A percentile compares a stretch with the other conserved stretches of the same genome.
Conservation (phyloP, 1,284 basidiomycete species). For the Sutorius eximius region DNA sequence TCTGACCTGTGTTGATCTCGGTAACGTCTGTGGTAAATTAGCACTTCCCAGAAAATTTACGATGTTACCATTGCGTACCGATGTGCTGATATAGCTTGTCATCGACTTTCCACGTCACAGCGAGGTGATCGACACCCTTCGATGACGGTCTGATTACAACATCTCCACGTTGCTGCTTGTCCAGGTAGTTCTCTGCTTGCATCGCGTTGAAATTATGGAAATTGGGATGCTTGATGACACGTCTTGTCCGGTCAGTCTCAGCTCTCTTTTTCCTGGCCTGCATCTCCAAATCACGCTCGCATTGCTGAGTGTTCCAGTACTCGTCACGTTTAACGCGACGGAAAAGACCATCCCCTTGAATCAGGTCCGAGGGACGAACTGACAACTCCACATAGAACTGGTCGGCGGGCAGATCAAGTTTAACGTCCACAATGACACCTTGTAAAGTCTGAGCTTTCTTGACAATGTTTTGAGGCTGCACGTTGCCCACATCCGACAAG, state of each 20-base stretch:
- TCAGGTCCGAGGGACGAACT: slow-evolving; percentile 69
- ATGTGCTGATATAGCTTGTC: slow-evolving; percentile 97
- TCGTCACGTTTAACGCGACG: slow-evolving; percentile 63
- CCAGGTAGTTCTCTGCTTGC: slow-evolving; percentile 89
- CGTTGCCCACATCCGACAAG: slow-evolving; percentile 52
- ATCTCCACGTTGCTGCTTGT: slow-evolving; percentile 90
- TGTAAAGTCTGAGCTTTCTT: slow-evolving; percentile 79
- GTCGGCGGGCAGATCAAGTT: slow-evolving; percentile 62
- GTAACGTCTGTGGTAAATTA: slow-evolving; percentile 69
- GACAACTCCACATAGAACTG: slow-evolving; percentile 78
- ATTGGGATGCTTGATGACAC: slow-evolving; percentile 97
- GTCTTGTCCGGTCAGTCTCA: slow-evolving; percentile 73
- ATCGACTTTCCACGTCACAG: slow-evolving; percentile 99
- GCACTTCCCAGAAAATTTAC: slow-evolving; percentile 1
- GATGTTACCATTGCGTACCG: slow-evolving; percentile 48
- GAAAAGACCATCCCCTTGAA: slow-evolving; percentile 63
- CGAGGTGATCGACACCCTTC: slow-evolving; percentile 90
- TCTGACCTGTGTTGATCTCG: slow-evolving; percentile 80
- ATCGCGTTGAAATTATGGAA: slow-evolving; percentile 95
- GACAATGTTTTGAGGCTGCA: slow-evolving; percentile 49
- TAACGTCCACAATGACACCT: slow-evolving; percentile 77
- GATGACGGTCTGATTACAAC: slow-evolving; percentile 96
- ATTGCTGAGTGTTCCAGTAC: slow-evolving; percentile 67
- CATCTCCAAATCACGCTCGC: slow-evolving; percentile 72
- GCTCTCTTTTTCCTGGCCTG: slow-evolving; percentile 83